These are phyloP conservation scores for Acacia acuminata DNA, from an alignment of 306 rosid genomes.

Conservation along the genomic window DNA sequence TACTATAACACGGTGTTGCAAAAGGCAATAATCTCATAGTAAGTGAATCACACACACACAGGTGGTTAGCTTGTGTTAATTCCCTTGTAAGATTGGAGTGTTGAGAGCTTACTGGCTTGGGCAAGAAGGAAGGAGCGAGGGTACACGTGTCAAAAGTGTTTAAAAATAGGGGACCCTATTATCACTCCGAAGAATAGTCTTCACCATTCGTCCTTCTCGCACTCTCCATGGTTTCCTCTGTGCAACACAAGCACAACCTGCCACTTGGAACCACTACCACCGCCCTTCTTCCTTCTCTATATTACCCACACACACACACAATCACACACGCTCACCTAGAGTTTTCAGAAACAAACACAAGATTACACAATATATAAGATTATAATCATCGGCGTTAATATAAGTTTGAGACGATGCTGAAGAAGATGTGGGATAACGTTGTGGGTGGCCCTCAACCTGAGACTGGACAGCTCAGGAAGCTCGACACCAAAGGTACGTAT, in stretches of 20 bases:
- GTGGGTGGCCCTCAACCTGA: constrained; percentile 90
- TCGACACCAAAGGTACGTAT: constrained; percentile 31
- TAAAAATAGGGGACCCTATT: background rate
- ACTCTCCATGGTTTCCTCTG: constrained; percentile 16
- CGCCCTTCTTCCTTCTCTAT: constrained; percentile 23
- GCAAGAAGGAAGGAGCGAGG: constrained; percentile 8
- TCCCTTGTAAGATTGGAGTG: background rate
- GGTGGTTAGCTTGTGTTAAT: too few relatives aligned
- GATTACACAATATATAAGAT: background rate
- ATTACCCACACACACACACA: background rate
- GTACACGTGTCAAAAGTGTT: constrained; percentile 8
- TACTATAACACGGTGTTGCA: too few relatives aligned
- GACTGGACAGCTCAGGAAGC: constrained; percentile 72
- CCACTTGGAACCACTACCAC: constrained; percentile 33
- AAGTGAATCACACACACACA: too few relatives aligned
- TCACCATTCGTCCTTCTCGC: background rate
- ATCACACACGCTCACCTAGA: background rate
- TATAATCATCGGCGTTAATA: background rate
- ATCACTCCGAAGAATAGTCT: constrained; percentile 34
- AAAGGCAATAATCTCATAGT: too few relatives aligned
- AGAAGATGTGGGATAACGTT: constrained; percentile 86
- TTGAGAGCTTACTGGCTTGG: background rate
- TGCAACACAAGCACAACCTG: background rate
- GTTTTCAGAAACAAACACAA: background rate
- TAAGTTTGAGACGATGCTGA: constrained; percentile 45